Base-by-base conservation (phyloP, 139 green algal species). In the Chlorella sp. region DNA sequence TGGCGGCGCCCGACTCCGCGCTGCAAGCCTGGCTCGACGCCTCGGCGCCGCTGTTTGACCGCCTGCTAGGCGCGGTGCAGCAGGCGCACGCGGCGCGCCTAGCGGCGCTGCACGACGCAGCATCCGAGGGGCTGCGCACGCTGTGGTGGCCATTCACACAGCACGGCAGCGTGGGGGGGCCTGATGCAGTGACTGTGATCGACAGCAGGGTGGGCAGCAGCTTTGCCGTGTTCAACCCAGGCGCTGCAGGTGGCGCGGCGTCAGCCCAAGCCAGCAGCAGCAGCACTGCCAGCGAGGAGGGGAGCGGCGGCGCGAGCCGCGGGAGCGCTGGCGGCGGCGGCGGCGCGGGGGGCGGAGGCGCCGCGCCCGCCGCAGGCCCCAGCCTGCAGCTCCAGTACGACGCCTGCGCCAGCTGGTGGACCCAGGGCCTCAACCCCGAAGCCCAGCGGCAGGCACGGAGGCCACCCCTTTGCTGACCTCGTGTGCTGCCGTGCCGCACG, bases 111-210 rank as follows among this genome's bases (percentile, higher is more conserved):
- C 14, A 58, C 38, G 43, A 36, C 0, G 43, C 76, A 19, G 62
- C 69, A 6, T 59, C 25, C 5, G 83, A 84, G 3, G 83, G 87
- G 8, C 62, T 56, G 11, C 14, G 68, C 31, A 73, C 45, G 31
- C 67, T 98, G 42, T 99, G 95, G 95, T 99, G 93, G 93, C 95
- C 95, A 19, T 99, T 99, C 87, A 98, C 94, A 17, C 95, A 99
- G 88, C 95, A 99, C 79, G 66, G 59, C 60, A 56, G 38, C 29
- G 65, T 55, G 36, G 36, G 38, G 14, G 46, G 70, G 12, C 45
- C 31, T 38, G 72, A 71, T 17, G 73, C 77, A 31, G 84, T 98
- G 2, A 93, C 86, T 23, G 85, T 98, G 14, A 92, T 99, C 27
- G 96, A 99, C 73, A 81, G 81, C 8, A 83, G 95, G 17, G 90